Evolutionary conservation across 192 early-diverging fungal genomes (phyloP), one percentile per base, ranked within the genome.

Genomic region (Rhizophagus clarus): DNA sequence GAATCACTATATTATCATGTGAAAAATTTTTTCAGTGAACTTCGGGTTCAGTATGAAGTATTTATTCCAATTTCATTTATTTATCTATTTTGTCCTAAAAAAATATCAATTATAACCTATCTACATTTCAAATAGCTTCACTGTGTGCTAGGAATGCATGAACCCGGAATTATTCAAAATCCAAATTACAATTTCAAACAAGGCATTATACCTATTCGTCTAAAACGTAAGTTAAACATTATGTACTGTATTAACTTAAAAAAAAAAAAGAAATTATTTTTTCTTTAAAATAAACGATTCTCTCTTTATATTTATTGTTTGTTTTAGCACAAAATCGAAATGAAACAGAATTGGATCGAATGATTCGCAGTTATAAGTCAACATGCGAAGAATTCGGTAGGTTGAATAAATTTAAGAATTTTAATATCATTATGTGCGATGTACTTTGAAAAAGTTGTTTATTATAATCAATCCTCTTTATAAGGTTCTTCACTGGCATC

Each of bases 1-100:
- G 80, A 87, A 84, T 40, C 77, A 47, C 28, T 76, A 72, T 61
- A 82, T 82, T 0, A 68, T 29, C 32, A 82, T 76, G 45, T 77
- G 5, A 20, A 45, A 47, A 45, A 24, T 15, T 77, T 77, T 62
- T 66, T 77, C 64, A 45, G 24, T 17, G 45, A 51, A 49, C 28
- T 72, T 26, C 40, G 71, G 6, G 45, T 72, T 5, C 71, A 72
- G 11, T 72, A 72, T 47, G 71, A 72, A 12, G 71, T 72, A 49
- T 29, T 10, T 45, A 51, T 34, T 42, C 20, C 14, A 20, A 69
- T 69, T n/a, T 70, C 11, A 3, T 3, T 70, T 32, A 22, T 40
- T 22, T 70, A n/a, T 34, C 9, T 24, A 70, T 37, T 66, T 66
- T 28, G 12, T 22, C n/a, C 5, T 1, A 22, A 22, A 22, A 56